Evolutionary conservation across 192 early-diverging fungal genomes (phyloP).

Genomic region (Coemansia sp.): DNA sequence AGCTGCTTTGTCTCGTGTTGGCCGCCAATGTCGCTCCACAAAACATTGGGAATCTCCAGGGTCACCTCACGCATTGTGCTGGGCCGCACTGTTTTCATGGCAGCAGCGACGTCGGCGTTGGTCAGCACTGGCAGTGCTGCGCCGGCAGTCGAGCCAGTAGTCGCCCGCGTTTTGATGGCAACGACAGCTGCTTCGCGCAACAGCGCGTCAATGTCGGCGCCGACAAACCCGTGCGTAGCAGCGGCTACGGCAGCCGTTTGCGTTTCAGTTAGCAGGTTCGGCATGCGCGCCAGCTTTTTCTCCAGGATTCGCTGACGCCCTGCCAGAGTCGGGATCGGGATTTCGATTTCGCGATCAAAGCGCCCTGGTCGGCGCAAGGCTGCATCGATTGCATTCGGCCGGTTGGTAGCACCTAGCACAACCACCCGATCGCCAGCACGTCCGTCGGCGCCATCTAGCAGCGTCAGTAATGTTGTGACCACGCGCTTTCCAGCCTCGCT

Average conservation of each 20-base stretch:
- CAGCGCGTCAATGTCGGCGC: slow-evolving; percentile 90
- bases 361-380: slow-evolving; percentile 90
- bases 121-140: neutral
- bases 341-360: slow-evolving; percentile 95
- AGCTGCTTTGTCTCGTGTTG: slow-evolving; percentile 87
- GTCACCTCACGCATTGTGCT: slow-evolving; percentile 56
- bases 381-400: slow-evolving; percentile 81
- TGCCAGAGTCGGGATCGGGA: slow-evolving; percentile 74
- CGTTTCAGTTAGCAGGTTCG: slow-evolving; percentile 58
- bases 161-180: slow-evolving; percentile 57
- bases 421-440: slow-evolving; percentile 45
- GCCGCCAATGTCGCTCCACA: slow-evolving; percentile 93
- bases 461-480: slow-evolving; percentile 87
- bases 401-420: slow-evolving; percentile 90
- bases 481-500: slow-evolving; percentile 85
- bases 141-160: neutral
- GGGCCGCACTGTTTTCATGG: slow-evolving; percentile 19
- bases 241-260: slow-evolving; percentile 62
- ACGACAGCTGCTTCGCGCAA: slow-evolving; percentile 82
- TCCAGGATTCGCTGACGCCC: slow-evolving; percentile 71
- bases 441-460: slow-evolving; percentile 76
- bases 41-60: slow-evolving; percentile 89
- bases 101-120: slow-evolving; percentile 4
- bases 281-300: slow-evolving; percentile 63
- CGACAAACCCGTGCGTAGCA: slow-evolving; percentile 88